Percentiles rank a stretch among this genome's conserved stretches.
phyloP scores from a whole-genome alignment of 208 protist genomes.

The Balamuthia mandrillaris region DNA sequence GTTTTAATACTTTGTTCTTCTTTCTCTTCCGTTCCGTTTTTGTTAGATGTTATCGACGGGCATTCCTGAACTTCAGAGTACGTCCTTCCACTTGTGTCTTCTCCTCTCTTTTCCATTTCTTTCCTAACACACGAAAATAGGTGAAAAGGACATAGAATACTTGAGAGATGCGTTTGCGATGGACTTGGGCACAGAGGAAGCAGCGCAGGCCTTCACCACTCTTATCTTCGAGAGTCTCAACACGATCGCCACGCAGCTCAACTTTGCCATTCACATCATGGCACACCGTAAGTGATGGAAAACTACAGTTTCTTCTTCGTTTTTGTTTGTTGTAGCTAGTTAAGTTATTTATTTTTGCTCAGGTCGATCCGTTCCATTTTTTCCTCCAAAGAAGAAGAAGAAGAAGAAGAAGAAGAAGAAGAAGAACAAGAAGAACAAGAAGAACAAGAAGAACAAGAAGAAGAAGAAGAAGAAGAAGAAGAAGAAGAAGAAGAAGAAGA shows the following conservation, averaged over 20 bases:
- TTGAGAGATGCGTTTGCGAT: background rate
- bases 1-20: background rate
- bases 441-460: no score
- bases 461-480: no score
- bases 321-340: no score
- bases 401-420: no score
- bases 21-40: background rate
- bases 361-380: no score
- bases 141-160: conserved; percentile 53
- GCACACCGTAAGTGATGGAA: conserved; percentile 60
- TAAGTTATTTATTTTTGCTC: no score
- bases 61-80: conserved; percentile 61
- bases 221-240: conserved; percentile 56
- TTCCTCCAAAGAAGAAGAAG: no score
- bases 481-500: no score
- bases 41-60: conserved; percentile 69
- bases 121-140: background rate
- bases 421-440: no score
- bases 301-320: no score
- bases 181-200: background rate
- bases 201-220: background rate
- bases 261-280: conserved; percentile 74
- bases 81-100: background rate
- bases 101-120: background rate
- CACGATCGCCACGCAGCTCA: conserved; percentile 69